phyloP scores from a whole-genome alignment of 768 basidiomycete species.

The Podaxis sp. region DNA sequence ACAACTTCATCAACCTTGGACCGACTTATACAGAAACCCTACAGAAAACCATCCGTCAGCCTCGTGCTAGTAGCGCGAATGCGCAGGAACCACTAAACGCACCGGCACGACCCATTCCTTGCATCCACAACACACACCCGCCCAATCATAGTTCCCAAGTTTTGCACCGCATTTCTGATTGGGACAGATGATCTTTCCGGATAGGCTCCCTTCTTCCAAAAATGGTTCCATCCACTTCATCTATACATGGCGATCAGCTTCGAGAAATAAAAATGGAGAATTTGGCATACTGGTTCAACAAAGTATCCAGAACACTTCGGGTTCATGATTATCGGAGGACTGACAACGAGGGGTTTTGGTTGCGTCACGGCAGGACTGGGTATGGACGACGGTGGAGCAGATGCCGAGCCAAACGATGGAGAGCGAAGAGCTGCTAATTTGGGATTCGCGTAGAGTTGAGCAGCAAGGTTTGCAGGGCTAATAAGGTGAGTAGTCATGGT shows the following conservation, averaged over 20 bases:
- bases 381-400: background rate
- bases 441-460: constrained; percentile 37
- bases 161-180: constrained; percentile 88
- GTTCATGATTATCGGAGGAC: constrained; percentile 69
- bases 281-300: constrained; percentile 77
- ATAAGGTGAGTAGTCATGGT: constrained; percentile 26
- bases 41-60: background rate
- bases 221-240: constrained; percentile 96
- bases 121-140: constrained; percentile 87
- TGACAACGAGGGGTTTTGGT: constrained; percentile 30
- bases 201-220: constrained; percentile 67
- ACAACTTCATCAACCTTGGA: constrained; percentile 65
- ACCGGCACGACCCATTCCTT: constrained; percentile 92
- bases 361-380: constrained; percentile 4
- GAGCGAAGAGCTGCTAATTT: constrained; percentile 37
- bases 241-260: constrained; percentile 29
- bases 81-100: constrained; percentile 23
- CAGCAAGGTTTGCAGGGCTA: constrained; percentile 34
- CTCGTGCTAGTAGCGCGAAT: background rate
- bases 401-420: constrained; percentile 9
- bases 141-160: constrained; percentile 97
- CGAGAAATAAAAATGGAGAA: background rate
- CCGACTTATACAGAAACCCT: constrained; percentile 67
- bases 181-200: constrained; percentile 90
- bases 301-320: constrained; percentile 95